phyloP scores from a whole-genome alignment of 768 basidiomycete species.

The Crassisporium funariophilum region DNA sequence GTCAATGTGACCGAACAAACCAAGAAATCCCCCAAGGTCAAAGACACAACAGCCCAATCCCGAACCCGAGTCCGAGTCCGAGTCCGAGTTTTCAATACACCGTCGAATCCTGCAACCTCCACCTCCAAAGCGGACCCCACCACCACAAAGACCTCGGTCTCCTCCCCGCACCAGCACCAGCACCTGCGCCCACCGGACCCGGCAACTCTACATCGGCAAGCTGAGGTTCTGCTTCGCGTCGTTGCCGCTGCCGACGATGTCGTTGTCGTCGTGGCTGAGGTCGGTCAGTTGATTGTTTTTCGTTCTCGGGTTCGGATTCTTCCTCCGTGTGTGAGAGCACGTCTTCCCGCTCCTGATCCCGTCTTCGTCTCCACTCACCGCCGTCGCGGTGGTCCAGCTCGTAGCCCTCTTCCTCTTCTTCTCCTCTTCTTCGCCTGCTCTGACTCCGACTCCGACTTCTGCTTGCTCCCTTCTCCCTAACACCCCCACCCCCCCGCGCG shows the following conservation, averaged over 20 bases:
- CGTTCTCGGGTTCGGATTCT: constrained; percentile 13
- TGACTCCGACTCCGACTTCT: constrained; percentile 1
- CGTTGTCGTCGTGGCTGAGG: too few relatives aligned
- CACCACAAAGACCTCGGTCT: constrained; percentile 61
- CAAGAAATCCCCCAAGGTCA: too few relatives aligned
- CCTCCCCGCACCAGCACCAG: constrained; percentile 9
- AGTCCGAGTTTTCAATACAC: constrained; percentile 53
- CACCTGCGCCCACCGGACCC: constrained; percentile 5
- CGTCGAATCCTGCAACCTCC: constrained; percentile 80
- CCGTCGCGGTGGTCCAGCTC: constrained; percentile 1
- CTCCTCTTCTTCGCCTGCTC: constrained; percentile 11
- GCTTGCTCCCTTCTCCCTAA: neutral
- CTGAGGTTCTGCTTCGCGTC: neutral
- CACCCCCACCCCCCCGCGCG: constrained; percentile 17
- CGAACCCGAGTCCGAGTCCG: too few relatives aligned
- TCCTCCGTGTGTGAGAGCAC: constrained; percentile 5
- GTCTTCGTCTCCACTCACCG: neutral
- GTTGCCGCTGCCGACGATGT: too few relatives aligned
- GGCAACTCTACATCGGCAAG: constrained; percentile 1
- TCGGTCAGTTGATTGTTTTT: constrained; percentile 7
- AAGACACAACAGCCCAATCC: too few relatives aligned
- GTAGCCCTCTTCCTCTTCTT: neutral
- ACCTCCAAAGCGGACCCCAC: constrained; percentile 77
- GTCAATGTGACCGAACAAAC: too few relatives aligned
- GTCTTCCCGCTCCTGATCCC: constrained; percentile 7